These are phyloP conservation scores for Besnoitia besnoiti DNA, from an alignment of 169 alveolate species.

Conservation along the genomic window DNA sequence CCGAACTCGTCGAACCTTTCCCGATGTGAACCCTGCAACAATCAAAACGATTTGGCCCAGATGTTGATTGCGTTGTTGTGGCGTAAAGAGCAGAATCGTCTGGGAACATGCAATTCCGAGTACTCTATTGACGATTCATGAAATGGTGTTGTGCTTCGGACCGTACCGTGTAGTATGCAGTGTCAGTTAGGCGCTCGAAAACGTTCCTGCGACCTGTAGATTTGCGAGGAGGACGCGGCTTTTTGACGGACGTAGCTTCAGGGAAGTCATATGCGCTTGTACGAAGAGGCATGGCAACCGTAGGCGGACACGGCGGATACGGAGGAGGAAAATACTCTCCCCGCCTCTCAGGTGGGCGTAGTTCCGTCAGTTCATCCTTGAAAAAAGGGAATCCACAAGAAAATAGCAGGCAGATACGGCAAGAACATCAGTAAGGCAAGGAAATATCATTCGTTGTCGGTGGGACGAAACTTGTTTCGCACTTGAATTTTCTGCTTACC, in stretches of 20 bases:
- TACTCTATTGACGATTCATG: neutral
- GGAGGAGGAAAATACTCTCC: conserved; percentile 38
- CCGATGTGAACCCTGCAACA: conserved; percentile 77
- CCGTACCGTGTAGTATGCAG: conserved; percentile 78
- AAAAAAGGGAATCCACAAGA: neutral
- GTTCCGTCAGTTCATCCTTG: neutral
- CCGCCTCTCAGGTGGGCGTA: neutral
- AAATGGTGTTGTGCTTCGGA: neutral
- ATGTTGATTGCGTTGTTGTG: neutral
- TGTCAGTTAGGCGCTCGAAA: conserved; percentile 84
- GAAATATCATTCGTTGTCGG: neutral
- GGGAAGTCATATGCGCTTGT: conserved; percentile 40
- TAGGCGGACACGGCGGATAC: conserved; percentile 58
- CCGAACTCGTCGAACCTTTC: conserved; percentile 87
- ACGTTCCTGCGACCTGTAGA: conserved; percentile 66
- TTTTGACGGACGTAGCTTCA: conserved; percentile 11
- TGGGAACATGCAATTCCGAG: neutral
- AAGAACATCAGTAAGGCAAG: no score
- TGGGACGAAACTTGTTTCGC: no score
- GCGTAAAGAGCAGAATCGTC: neutral
- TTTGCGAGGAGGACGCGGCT: neutral
- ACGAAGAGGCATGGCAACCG: conserved; percentile 36
- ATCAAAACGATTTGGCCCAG: neutral
- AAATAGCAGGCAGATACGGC: neutral
- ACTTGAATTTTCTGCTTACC: neutral